These are phyloP conservation scores for Aphanomyces cochlioides DNA, from an alignment of 352 stramenopile species.

Conservation along the genomic window DNA sequence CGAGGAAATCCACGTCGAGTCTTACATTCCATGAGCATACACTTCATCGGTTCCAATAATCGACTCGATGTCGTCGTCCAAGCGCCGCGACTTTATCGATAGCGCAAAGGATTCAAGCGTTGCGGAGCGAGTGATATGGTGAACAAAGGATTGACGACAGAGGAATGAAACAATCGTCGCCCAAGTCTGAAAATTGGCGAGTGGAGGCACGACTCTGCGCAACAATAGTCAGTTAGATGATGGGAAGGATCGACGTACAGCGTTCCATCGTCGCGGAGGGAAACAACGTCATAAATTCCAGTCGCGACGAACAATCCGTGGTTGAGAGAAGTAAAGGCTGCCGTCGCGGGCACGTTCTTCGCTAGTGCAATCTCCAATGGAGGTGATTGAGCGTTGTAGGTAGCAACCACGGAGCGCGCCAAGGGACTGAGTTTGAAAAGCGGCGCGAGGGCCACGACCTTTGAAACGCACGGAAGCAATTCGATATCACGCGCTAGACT, in stretches of 20 bases:
- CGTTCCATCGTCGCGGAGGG: conserved; percentile 33
- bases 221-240: background rate
- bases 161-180: conserved; percentile 52
- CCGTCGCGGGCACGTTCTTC: conserved; percentile 33
- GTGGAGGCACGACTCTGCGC: background rate
- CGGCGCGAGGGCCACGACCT: conserved; percentile 46
- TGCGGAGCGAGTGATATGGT: conserved; percentile 41
- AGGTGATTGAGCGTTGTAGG: conserved; percentile 39
- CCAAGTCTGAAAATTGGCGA: conserved; percentile 55
- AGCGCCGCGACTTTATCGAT: conserved; percentile 35
- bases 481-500: conserved; percentile 36
- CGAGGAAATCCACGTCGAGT: background rate
- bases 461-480: conserved; percentile 44
- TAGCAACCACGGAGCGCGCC: conserved; percentile 41
- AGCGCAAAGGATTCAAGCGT: conserved; percentile 31
- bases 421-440: conserved; percentile 74
- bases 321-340: conserved; percentile 41
- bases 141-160: conserved; percentile 56
- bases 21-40: conserved; percentile 51
- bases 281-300: conserved; percentile 60
- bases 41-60: conserved; percentile 63
- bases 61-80: conserved; percentile 56
- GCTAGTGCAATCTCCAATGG: conserved; percentile 62
- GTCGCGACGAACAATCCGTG: conserved; percentile 39
- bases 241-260: conserved; percentile 28